These are phyloP conservation scores for Coccomyxa sp. DNA, from an alignment of 139 green algal genomes.

Conservation along the genomic window DNA sequence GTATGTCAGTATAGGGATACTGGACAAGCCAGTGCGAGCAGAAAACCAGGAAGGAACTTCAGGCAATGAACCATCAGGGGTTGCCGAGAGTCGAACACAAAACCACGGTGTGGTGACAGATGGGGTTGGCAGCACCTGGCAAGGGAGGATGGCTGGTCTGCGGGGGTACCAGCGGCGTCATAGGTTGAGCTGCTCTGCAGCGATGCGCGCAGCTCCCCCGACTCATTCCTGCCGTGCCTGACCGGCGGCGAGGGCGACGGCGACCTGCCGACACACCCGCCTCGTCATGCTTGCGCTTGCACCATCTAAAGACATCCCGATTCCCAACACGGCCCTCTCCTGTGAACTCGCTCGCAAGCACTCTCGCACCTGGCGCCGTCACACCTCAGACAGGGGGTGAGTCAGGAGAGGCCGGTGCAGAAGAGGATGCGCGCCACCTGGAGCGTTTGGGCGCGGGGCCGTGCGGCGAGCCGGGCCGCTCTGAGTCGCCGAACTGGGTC, in stretches of 20 bases:
- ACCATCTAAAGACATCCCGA: too few relatives aligned
- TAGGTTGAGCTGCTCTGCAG: not conserved
- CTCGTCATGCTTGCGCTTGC: too few relatives aligned
- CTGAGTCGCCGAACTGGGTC: not conserved
- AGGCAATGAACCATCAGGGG: not conserved
- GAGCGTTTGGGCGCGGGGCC: not conserved
- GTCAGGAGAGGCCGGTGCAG: too few relatives aligned
- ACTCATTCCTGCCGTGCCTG: not conserved
- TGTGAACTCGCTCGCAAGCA: too few relatives aligned
- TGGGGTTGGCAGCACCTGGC: not conserved
- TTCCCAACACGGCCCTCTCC: too few relatives aligned
- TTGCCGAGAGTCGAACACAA: not conserved
- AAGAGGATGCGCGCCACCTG: not conserved
- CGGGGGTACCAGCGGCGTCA: not conserved
- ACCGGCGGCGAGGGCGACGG: not conserved
- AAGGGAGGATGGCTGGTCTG: not conserved
- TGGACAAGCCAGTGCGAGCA: not conserved
- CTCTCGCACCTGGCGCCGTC: too few relatives aligned
- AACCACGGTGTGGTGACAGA: not conserved
- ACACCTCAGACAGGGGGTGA: too few relatives aligned
- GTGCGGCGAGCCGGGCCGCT: not conserved
- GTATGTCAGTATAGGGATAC: too few relatives aligned
- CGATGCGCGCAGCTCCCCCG: not conserved
- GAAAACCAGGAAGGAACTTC: not conserved
- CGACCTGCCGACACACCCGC: not conserved